Evolutionary conservation across 2,329 filamentous ascomycete species (phyloP), one percentile per base, ranked within the genome.

Genomic region (Harringtonia aguacate): DNA sequence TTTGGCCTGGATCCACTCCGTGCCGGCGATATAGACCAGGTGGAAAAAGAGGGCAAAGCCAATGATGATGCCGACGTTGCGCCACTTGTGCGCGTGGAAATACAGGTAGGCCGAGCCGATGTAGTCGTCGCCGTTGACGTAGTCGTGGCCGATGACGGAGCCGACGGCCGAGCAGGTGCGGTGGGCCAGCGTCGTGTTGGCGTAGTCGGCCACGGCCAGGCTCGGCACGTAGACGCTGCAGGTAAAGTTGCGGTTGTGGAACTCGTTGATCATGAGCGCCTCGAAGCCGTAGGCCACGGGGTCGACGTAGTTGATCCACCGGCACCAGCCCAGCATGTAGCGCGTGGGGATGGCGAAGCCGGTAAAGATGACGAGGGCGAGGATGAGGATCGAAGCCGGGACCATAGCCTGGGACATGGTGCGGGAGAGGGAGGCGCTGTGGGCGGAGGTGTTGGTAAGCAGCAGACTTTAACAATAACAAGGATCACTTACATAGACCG

Each of bases 1-100:
- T 60, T 73, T 70, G 56, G 71, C 72, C 0, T 78, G 74, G 17
- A 81, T 77, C 35, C 74, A 70, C 57, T 86, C 81, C 8, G 77
- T 76, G 3, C 72, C 68, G 17, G 75, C 45, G 49, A 87, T 69
- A 60, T 86, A 83, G 9, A 66, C 66, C 37, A 61, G 39, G 27
- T 77, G 64, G 62, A 82, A 79, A 56, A 78, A 72, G 17, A 75
- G 8, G 53, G 73, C 71, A 56, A 84, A 81, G 4, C 61, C 81
- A 40, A 83, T 63, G 45, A 86, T 64, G 46, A 86, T 81, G 38
- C 81, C 82, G 43, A 84, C 66, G 58, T 87, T 84, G 48, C 77
- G 69, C 83, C 83, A 87, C 46, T 75, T 70, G 62, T 87, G 65
- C 8, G 57, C 57, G 47, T 69, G 62, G 41, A 64, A 61, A 57